These are phyloP conservation scores for Hanseniaspora taiwanica DNA, from an alignment of 805 yeast genomes.

Conservation along the genomic window DNA sequence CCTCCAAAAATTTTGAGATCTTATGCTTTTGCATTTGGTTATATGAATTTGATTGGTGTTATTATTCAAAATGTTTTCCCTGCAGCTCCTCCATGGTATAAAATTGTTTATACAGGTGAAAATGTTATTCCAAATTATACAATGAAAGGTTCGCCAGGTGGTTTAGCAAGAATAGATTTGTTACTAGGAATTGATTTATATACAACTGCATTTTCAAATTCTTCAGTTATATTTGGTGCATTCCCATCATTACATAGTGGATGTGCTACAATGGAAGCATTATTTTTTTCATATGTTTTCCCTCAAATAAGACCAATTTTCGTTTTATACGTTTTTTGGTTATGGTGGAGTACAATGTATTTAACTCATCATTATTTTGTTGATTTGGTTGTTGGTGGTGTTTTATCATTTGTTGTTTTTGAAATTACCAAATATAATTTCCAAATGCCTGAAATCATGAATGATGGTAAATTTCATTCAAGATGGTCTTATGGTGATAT, in stretches of 20 bases:
- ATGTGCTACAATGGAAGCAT: slow-evolving; percentile 85
- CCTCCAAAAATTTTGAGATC: slow-evolving; percentile 80
- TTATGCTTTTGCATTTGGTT: slow-evolving; percentile 89
- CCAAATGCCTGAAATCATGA: slow-evolving; percentile 34
- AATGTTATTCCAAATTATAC: slow-evolving; percentile 80
- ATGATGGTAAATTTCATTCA: slow-evolving; percentile 5
- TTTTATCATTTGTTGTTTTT: slow-evolving; percentile 61
- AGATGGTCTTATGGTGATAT: slow-evolving; percentile 6
- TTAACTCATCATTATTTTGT: slow-evolving; percentile 92
- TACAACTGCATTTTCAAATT: slow-evolving; percentile 66
- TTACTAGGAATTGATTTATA: slow-evolving; percentile 72
- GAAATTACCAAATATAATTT: slow-evolving; percentile 51
- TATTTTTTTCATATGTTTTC: slow-evolving; percentile 72
- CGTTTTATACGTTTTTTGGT: slow-evolving; percentile 72
- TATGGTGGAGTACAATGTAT: slow-evolving; percentile 99
- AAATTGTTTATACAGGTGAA: slow-evolving; percentile 67
- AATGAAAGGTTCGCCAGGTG: slow-evolving; percentile 94
- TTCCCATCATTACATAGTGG: slow-evolving; percentile 83
- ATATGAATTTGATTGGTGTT: slow-evolving; percentile 83
- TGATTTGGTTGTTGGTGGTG: slow-evolving; percentile 88
- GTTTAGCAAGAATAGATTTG: slow-evolving; percentile 74
- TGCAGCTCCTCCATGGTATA: slow-evolving; percentile 97
- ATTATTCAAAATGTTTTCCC: slow-evolving; percentile 72
- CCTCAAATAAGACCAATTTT: slow-evolving; percentile 57
- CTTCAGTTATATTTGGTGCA: slow-evolving; percentile 93